These are phyloP conservation scores for Cryptococcus sp. DNA, from an alignment of 1,284 basidiomycete species.

Conservation along the genomic window DNA sequence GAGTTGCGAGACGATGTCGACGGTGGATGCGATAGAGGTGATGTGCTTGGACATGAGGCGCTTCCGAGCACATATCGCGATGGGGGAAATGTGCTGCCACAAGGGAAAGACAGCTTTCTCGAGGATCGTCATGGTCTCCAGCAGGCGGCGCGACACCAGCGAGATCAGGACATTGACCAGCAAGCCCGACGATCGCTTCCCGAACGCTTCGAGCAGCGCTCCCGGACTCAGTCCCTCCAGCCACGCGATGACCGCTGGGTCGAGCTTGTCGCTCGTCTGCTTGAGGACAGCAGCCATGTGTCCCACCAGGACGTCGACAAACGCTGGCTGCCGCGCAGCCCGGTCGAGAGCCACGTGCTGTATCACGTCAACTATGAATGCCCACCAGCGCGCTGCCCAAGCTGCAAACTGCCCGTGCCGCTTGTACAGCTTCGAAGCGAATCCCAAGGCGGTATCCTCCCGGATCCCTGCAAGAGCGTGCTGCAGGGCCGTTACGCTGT, in stretches of 20 bases:
- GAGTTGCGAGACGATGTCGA: constrained; percentile 37
- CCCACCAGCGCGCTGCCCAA: constrained; percentile 39
- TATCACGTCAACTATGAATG: constrained; percentile 25
- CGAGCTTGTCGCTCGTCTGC: constrained; percentile 17
- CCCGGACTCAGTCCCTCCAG: constrained; percentile 12
- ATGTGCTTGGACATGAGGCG: constrained; percentile 29
- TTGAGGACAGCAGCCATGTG: constrained; percentile 31
- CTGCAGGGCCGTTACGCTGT: neutral
- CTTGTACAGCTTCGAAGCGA: neutral
- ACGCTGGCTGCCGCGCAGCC: constrained; percentile 9
- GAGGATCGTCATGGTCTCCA: constrained; percentile 30
- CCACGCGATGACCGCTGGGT: constrained; percentile 25
- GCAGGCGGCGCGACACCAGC: constrained; percentile 29
- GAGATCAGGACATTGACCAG: constrained; percentile 29
- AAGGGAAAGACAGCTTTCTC: constrained; percentile 32
- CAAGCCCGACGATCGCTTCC: constrained; percentile 15
- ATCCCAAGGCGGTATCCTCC: constrained; percentile 11
- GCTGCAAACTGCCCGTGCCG: constrained; percentile 32
- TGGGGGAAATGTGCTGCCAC: constrained; percentile 33
- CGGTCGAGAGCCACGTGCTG: constrained; percentile 9
- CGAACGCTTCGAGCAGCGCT: constrained; percentile 24
- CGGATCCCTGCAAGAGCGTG: constrained; percentile 23
- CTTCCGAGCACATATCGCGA: constrained; percentile 21
- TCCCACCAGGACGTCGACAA: constrained; percentile 17
- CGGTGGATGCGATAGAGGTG: constrained; percentile 27